Evolutionary conservation across 306 rosid species (phyloP).

Genomic region (Medicago arabica): DNA sequence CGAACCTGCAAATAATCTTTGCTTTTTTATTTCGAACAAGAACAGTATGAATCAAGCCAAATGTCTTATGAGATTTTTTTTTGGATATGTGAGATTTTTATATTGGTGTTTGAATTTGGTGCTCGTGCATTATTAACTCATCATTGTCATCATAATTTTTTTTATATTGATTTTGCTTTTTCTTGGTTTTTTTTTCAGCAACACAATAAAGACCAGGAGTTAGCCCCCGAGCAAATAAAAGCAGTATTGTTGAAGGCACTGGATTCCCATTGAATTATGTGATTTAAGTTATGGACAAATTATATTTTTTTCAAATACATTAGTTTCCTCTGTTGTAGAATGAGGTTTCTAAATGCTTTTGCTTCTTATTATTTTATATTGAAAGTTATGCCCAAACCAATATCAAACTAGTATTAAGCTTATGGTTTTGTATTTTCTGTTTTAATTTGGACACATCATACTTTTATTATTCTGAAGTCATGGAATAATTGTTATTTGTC

Average conservation of each 20-base stretch:
- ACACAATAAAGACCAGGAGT: slow-evolving; percentile 68
- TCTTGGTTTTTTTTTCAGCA: slow-evolving; percentile 59
- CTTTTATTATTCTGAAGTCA: slow-evolving; percentile 6
- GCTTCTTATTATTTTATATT: slow-evolving; percentile 14
- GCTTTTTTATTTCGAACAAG: too few species aligned
- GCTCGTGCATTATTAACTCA: too few species aligned
- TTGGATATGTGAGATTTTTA: too few species aligned
- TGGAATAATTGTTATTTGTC: slow-evolving; percentile 11
- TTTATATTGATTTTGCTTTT: slow-evolving; percentile 20
- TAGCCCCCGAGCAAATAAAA: slow-evolving; percentile 70
- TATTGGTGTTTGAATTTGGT: too few species aligned
- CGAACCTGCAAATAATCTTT: too few species aligned
- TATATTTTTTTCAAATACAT: slow-evolving; percentile 34
- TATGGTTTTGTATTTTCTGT: neutral
- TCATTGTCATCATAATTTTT: neutral
- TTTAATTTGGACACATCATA: slow-evolving; percentile 5
- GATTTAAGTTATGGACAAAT: slow-evolving; percentile 35
- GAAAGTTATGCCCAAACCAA: slow-evolving; percentile 2
- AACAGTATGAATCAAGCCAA: too few species aligned
- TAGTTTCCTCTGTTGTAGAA: neutral
- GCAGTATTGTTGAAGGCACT: slow-evolving; percentile 72
- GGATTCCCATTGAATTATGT: slow-evolving; percentile 59
- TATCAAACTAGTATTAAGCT: slow-evolving; percentile 5
- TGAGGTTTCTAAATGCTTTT: slow-evolving; percentile 42
- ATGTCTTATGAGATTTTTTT: too few species aligned